phyloP scores from a whole-genome alignment of 495 filamentous ascomycete species.

The Apiosordaria backusii region DNA sequence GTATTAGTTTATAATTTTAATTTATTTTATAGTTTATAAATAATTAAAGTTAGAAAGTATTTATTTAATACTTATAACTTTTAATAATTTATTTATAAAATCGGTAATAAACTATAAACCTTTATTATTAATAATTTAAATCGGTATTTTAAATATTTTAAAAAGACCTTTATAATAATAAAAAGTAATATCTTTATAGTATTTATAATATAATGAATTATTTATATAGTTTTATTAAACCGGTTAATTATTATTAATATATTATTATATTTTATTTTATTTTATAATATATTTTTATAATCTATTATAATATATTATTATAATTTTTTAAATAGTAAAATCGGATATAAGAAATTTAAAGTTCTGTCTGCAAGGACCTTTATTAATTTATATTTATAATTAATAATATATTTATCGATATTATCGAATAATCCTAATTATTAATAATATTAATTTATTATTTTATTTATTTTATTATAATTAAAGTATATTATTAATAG shows the following conservation, averaged over 20 bases:
- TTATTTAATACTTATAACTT: too few species aligned
- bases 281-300: conserved; percentile 6
- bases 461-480: neutral
- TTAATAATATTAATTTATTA: neutral
- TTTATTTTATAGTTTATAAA: too few species aligned
- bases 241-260: too few species aligned
- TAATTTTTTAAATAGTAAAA: neutral
- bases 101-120: neutral
- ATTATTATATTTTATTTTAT: conserved; percentile 4
- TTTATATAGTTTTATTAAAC: too few species aligned
- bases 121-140: neutral
- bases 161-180: conserved; percentile 6
- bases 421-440: neutral
- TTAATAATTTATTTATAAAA: neutral
- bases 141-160: neutral
- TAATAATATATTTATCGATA: neutral
- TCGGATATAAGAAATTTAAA: neutral
- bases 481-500: conserved; percentile 3
- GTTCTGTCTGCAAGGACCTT: conserved; percentile 9
- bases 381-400: neutral
- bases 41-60: too few species aligned
- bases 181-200: neutral
- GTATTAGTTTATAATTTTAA: too few species aligned
- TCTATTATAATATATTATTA: neutral
- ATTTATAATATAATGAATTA: too few species aligned